These are phyloP conservation scores for Botrytis squamosa DNA, from an alignment of 2,329 filamentous ascomycete species.

Conservation along the genomic window DNA sequence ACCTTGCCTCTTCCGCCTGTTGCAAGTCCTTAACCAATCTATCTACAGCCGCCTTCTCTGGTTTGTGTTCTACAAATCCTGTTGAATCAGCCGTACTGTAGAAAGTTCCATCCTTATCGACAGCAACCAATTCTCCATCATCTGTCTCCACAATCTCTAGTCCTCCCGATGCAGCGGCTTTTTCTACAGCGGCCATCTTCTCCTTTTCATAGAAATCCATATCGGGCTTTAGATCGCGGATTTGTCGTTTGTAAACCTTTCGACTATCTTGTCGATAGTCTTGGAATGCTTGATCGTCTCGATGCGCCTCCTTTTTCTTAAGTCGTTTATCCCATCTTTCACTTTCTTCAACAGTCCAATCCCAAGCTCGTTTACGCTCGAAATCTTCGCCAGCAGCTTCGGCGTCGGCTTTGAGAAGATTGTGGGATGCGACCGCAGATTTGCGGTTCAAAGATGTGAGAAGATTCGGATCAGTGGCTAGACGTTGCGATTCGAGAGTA, in stretches of 20 bases:
- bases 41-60: conserved; percentile 83
- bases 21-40: conserved; percentile 80
- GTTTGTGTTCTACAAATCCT: conserved; percentile 79
- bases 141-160: conserved; percentile 95
- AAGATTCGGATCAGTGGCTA: conserved; percentile 73
- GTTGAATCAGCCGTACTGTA: conserved; percentile 86
- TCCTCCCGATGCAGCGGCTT: conserved; percentile 78
- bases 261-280: conserved; percentile 85
- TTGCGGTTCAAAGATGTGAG: conserved; percentile 79
- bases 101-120: conserved; percentile 87
- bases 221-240: conserved; percentile 73
- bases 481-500: conserved; percentile 75
- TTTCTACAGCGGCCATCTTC: conserved; percentile 81
- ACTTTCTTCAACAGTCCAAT: conserved; percentile 94
- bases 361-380: conserved; percentile 96
- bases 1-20: conserved; percentile 80
- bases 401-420: conserved; percentile 87
- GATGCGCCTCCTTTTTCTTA: conserved; percentile 77
- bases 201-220: conserved; percentile 82
- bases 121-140: conserved; percentile 87
- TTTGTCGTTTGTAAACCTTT: conserved; percentile 91
- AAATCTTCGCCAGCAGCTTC: conserved; percentile 87
- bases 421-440: conserved; percentile 84
- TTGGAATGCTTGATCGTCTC: conserved; percentile 84
- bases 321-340: conserved; percentile 91